Percentiles rank a stretch among this genome's conserved stretches.
Evolutionary conservation across 805 yeast species (phyloP).

Genomic region (Zygosaccharomyces bailii): DNA sequence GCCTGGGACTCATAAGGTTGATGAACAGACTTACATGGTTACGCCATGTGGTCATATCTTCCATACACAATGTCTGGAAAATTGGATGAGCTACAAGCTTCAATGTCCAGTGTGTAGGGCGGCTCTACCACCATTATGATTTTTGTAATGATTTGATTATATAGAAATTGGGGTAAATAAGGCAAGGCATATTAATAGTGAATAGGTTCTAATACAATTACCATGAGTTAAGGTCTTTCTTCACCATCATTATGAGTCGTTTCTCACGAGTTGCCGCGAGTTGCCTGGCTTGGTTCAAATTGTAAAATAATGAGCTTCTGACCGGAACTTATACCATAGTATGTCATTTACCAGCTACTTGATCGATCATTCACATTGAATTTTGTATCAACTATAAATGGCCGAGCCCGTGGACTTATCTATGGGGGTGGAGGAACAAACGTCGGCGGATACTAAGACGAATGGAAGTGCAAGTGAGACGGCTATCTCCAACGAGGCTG

Average conservation of each 20-base stretch:
- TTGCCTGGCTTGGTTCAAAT: conserved; percentile 12
- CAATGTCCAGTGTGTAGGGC: conserved; percentile 94
- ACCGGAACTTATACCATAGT: neutral
- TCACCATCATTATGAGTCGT: conserved; percentile 10
- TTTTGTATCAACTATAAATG: conserved; percentile 5
- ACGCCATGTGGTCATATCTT: conserved; percentile 91
- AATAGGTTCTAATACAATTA: too few species aligned
- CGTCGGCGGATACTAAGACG: conserved; percentile 15
- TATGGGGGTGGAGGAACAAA: conserved; percentile 4
- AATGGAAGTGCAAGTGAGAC: conserved; percentile 8
- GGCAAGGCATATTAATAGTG: neutral
- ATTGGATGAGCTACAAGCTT: conserved; percentile 88
- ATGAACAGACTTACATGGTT: conserved; percentile 58
- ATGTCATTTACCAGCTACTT: neutral
- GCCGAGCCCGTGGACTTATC: conserved; percentile 8
- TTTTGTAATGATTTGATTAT: neutral
- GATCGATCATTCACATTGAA: conserved; percentile 6
- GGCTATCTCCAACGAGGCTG: conserved; percentile 1
- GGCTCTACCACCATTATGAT: conserved; percentile 73
- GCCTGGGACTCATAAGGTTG: conserved; percentile 38
- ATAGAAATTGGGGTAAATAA: neutral
- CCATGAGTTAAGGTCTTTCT: too few species aligned
- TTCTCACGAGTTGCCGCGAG: conserved; percentile 17
- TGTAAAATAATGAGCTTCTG: conserved; percentile 11
- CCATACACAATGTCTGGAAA: conserved; percentile 83